Percentiles rank a stretch among this genome's conserved stretches.
phyloP scores from a whole-genome alignment of 108 stramenopile genomes.

The Skeletonema marinoi region DNA sequence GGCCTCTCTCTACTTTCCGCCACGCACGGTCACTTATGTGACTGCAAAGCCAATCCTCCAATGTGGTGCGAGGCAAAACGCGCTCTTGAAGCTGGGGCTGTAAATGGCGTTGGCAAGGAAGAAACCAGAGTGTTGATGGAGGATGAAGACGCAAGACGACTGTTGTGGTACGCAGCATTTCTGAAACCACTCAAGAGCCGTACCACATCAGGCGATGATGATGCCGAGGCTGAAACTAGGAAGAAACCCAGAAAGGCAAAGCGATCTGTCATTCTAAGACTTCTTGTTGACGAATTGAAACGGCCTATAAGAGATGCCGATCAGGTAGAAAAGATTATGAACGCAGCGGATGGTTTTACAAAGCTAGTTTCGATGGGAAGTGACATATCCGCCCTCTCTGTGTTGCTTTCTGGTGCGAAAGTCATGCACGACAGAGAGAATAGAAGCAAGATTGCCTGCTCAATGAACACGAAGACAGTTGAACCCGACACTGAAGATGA shows the following conservation, averaged over 20 bases:
- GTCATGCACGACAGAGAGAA: constrained; percentile 37
- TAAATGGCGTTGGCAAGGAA: constrained; percentile 49
- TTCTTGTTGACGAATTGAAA: constrained; percentile 82
- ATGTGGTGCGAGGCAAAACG: constrained; percentile 65
- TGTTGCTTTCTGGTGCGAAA: constrained; percentile 70
- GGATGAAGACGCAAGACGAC: constrained; percentile 77
- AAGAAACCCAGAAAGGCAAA: constrained; percentile 56
- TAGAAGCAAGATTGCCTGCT: constrained; percentile 36
- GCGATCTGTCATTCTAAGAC: constrained; percentile 50
- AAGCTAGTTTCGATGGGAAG: constrained; percentile 58
- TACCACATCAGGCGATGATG: constrained; percentile 29
- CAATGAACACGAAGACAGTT: constrained; percentile 58
- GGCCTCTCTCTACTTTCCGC: constrained; percentile 62
- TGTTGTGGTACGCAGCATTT: constrained; percentile 86
- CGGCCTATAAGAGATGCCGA: constrained; percentile 79
- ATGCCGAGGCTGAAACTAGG: constrained; percentile 2
- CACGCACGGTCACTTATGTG: constrained; percentile 70
- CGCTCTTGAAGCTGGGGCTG: constrained; percentile 32
- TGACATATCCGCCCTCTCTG: constrained; percentile 68
- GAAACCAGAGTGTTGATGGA: constrained; percentile 54
- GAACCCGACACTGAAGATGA: constrained; percentile 70
- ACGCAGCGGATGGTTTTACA: constrained; percentile 76
- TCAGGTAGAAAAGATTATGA: constrained; percentile 73
- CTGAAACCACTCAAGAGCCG: constrained; percentile 71
- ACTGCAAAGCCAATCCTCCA: constrained; percentile 67